These are phyloP conservation scores for Auriscalpium microsporum DNA, from an alignment of 768 basidiomycete species.

Conservation along the genomic window DNA sequence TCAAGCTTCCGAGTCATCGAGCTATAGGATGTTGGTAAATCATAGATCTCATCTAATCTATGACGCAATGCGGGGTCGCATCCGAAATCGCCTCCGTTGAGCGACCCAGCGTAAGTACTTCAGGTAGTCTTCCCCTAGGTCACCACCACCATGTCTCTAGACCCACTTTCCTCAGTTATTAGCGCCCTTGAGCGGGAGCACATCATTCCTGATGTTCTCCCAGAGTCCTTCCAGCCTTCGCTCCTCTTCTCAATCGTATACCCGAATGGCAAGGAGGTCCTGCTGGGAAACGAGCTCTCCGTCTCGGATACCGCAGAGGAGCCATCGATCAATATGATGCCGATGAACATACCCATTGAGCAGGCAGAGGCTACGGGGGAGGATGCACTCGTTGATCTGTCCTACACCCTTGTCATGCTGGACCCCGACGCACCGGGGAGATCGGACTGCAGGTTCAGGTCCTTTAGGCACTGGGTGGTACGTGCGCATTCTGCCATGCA, in stretches of 20 bases:
- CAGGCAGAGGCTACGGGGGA: conserved; percentile 16
- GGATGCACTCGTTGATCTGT: conserved; percentile 22
- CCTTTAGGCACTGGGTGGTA: conserved; percentile 26
- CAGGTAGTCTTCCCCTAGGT: too few species aligned
- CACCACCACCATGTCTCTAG: conserved; percentile 10
- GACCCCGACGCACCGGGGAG: conserved; percentile 26
- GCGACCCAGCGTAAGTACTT: too few species aligned
- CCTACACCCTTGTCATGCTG: conserved; percentile 35
- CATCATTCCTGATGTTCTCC: conserved; percentile 41
- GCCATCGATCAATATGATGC: conserved; percentile 39
- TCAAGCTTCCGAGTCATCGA: too few species aligned
- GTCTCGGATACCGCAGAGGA: conserved; percentile 37
- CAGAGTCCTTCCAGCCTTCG: conserved; percentile 23
- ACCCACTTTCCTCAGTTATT: conserved; percentile 28
- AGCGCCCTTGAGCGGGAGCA: conserved; percentile 28
- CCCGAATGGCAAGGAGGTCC: conserved; percentile 31
- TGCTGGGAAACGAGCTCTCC: conserved; percentile 31
- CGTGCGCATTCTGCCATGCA: background rate
- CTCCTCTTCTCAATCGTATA: conserved; percentile 38
- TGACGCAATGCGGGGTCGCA: too few species aligned
- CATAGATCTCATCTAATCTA: too few species aligned
- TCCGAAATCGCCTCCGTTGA: too few species aligned
- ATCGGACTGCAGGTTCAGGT: conserved; percentile 16
- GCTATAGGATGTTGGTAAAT: too few species aligned
- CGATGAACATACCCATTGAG: conserved; percentile 27